phyloP scores from a whole-genome alignment of 148 eudicot species.

The Fagopyrum esculentum region DNA sequence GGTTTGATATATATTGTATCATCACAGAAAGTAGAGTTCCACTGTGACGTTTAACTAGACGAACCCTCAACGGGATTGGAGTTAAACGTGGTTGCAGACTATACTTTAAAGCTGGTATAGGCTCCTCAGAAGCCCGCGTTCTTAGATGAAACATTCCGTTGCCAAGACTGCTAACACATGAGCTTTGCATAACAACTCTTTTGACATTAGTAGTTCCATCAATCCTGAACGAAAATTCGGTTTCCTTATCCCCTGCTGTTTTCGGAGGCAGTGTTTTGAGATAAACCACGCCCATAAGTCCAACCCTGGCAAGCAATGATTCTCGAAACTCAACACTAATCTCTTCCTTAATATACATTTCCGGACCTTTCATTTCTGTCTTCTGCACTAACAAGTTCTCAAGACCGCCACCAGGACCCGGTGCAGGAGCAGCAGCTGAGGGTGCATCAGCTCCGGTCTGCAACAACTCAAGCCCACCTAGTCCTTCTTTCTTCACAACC shows the following conservation, averaged over 20 bases:
- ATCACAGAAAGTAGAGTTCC: constrained; percentile 87
- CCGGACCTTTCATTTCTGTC: constrained; percentile 88
- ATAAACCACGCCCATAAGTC: constrained; percentile 71
- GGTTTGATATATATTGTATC: constrained; percentile 86
- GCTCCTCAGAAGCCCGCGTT: constrained; percentile 58
- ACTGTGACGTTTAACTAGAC: constrained; percentile 76
- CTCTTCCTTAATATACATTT: constrained; percentile 74
- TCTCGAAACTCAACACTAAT: constrained; percentile 82
- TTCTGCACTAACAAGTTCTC: constrained; percentile 65
- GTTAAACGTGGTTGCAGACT: constrained; percentile 68
- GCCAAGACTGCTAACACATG: constrained; percentile 76
- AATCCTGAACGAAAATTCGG: constrained; percentile 83
- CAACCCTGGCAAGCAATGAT: constrained; percentile 82
- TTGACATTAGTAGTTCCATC: constrained; percentile 62
- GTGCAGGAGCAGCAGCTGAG: constrained; percentile 20
- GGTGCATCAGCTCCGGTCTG: constrained; percentile 65
- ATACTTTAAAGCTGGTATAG: constrained; percentile 71
- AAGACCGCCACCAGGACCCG: constrained; percentile 47
- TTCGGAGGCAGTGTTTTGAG: constrained; percentile 70
- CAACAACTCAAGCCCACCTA: constrained; percentile 84
- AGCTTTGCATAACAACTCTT: constrained; percentile 58
- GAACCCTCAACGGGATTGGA: constrained; percentile 76
- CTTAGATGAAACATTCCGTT: constrained; percentile 86
- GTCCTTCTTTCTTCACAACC: constrained; percentile 55
- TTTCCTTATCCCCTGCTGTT: constrained; percentile 63